Evolutionary conservation across 129 eudicot species (phyloP).

Genomic region (Helianthus annuus): DNA sequence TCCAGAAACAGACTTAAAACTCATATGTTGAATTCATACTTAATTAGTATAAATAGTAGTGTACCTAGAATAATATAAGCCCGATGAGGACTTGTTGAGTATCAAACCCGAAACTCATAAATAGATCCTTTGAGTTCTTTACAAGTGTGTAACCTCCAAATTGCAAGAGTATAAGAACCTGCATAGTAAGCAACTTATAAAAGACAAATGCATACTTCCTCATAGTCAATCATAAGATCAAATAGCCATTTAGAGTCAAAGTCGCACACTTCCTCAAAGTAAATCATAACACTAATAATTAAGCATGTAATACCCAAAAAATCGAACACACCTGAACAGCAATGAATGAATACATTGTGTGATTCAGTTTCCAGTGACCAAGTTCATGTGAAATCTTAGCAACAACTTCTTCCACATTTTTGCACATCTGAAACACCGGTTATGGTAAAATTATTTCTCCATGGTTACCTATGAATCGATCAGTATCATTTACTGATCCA

Average conservation of each 20-base stretch:
- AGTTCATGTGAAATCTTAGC: slow-evolving; percentile 99
- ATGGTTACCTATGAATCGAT: no score
- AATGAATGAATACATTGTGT: slow-evolving; percentile 87
- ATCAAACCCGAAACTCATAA: slow-evolving; percentile 94
- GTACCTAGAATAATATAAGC: slow-evolving; percentile 91
- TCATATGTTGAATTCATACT: neutral
- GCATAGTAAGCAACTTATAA: slow-evolving; percentile 25
- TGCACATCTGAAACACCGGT: no score
- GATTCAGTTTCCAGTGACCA: slow-evolving; percentile 98
- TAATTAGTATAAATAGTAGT: neutral
- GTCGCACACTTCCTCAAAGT: neutral
- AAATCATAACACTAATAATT: neutral
- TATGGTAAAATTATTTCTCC: no score
- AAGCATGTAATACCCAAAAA: neutral
- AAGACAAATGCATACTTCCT: slow-evolving; percentile 14
- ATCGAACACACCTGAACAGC: slow-evolving; percentile 81
- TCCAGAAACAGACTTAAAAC: no score
- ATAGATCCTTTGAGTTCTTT: slow-evolving; percentile 91
- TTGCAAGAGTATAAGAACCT: slow-evolving; percentile 87
- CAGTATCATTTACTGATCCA: no score
- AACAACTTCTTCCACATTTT: slow-evolving; percentile 93
- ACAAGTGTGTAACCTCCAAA: slow-evolving; percentile 97
- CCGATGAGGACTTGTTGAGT: slow-evolving; percentile 97
- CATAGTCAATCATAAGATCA: neutral
- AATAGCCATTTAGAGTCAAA: neutral